Percentiles rank a stretch among this genome's conserved stretches.
Evolutionary conservation across 1,284 basidiomycete genomes (phyloP).

Genomic region (Moesziomyces sp.): DNA sequence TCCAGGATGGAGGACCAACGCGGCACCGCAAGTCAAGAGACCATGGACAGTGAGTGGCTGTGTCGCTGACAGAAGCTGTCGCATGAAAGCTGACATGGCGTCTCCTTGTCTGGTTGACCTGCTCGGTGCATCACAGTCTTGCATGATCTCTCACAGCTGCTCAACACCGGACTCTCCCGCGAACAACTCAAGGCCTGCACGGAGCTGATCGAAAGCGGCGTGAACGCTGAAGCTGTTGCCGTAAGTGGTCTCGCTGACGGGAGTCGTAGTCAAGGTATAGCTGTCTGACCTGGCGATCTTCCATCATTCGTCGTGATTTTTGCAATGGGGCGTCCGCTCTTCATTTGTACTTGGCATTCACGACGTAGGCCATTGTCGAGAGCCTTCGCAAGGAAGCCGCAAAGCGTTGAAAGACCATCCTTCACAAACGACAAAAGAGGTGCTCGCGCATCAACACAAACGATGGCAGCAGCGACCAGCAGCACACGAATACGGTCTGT

Average conservation of each 20-base stretch:
- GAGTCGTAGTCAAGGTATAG: not conserved
- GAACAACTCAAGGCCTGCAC: conserved; percentile 84
- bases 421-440: not conserved
- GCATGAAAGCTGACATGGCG: conserved; percentile 12
- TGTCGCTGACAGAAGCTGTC: conserved; percentile 70
- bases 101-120: conserved; percentile 72
- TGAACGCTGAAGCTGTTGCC: conserved; percentile 84
- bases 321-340: too few species aligned
- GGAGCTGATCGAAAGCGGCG: conserved; percentile 83
- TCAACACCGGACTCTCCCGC: conserved; percentile 83
- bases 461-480: not conserved
- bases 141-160: conserved; percentile 81
- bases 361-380: conserved; percentile 28
- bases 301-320: not conserved
- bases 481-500: not conserved
- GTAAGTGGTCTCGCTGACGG: conserved; percentile 71
- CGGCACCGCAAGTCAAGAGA: conserved; percentile 32
- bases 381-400: conserved; percentile 44
- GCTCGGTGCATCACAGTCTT: conserved; percentile 78
- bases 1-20: conserved; percentile 29
- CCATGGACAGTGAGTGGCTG: conserved; percentile 67
- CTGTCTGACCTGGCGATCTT: not conserved
- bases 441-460: too few species aligned
- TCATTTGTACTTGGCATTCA: not conserved
- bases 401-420: conserved; percentile 7